Base-by-base conservation (phyloP, 257 asterid species). In the Solanum bukasovii region DNA sequence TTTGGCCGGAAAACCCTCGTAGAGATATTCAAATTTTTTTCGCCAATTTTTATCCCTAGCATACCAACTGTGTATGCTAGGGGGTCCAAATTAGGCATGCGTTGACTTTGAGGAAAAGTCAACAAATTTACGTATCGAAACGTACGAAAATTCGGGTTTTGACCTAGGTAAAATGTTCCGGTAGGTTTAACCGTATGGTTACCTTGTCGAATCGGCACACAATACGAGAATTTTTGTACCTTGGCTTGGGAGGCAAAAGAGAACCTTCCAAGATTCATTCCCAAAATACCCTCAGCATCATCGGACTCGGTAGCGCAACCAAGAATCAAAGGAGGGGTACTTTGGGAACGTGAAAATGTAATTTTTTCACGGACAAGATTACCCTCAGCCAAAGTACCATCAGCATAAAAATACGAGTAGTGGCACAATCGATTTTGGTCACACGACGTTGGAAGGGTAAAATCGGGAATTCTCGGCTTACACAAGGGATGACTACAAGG, bases 381-480 rank as follows among this genome's bases (percentile, higher is more conserved):
- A 27, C 99, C 99, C 94, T 95, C 99, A 12, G 98, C 98, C 4
- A 92, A 25, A 21, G 98, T 94, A 4, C 98, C 98, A 59, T 96
- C 99, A 0, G 98, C 98, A 89, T 94, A 95, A 91, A 93, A 94
- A 91, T 94, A 94, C 4, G 98, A 93, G 56, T 94, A 95, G 92
- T 93, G 97, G 92, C 98, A 95, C 86, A 94, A 85, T 1, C 92
- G 91, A 18, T 93, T 93, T 59, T 93, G 95, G 92, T 96, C 98
- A 85, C 98, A 94, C 1, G 96, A 88, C 3, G 98, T 95, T 1
- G 98, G 99, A 87, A 94, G 92, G 95, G 94, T 94, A 79, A 92
- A 95, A 88, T 96, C 98, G 87, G 98, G 99, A 90, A 94, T 91
- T 9, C 96, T 73, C 0, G 98, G 99, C 83, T 95, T 96, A 93